Evolutionary conservation across 192 early-diverging fungal species (phyloP).

Genomic region (Coemansia sp.): DNA sequence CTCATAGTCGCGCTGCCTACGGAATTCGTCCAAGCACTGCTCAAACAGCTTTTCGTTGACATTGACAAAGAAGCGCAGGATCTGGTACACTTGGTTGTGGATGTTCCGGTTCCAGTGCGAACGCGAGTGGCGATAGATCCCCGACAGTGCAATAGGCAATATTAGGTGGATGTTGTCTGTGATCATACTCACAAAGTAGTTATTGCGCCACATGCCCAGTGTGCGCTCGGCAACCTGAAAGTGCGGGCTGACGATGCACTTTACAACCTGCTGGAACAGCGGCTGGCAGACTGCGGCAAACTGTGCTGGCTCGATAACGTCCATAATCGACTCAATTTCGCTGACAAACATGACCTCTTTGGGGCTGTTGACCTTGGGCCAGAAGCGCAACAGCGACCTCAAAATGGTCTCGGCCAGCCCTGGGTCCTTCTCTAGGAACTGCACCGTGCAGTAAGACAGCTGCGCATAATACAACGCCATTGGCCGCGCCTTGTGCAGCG

Average conservation of each 20-base stretch:
- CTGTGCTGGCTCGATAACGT: slow-evolving; percentile 89
- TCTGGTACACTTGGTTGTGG: slow-evolving; percentile 95
- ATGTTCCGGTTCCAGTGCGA: slow-evolving; percentile 99
- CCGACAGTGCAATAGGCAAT: slow-evolving; percentile 93
- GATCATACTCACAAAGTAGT: slow-evolving; percentile 95
- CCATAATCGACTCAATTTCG: slow-evolving; percentile 97
- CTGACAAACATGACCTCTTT: slow-evolving; percentile 99
- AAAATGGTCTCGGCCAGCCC: slow-evolving; percentile 87
- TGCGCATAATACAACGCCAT: slow-evolving; percentile 95
- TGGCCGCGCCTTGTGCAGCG: slow-evolving; percentile 94
- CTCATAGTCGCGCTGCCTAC: slow-evolving; percentile 83
- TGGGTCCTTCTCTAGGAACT: slow-evolving; percentile 98
- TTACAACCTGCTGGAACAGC: slow-evolving; percentile 88
- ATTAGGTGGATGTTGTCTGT: slow-evolving; percentile 88
- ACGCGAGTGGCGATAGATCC: slow-evolving; percentile 92
- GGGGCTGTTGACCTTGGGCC: slow-evolving; percentile 99
- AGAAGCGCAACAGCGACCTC: slow-evolving; percentile 84
- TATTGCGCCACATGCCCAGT: slow-evolving; percentile 98
- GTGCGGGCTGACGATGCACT: slow-evolving; percentile 94
- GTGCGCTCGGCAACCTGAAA: slow-evolving; percentile 99
- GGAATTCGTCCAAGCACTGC: slow-evolving; percentile 91
- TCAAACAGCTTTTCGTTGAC: slow-evolving; percentile 95
- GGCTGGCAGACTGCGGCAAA: slow-evolving; percentile 88
- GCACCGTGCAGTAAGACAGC: slow-evolving; percentile 96
- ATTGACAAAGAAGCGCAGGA: slow-evolving; percentile 96